Base-by-base conservation (phyloP, 2,329 filamentous ascomycete species). In the Cryphonectria radicalis region DNA sequence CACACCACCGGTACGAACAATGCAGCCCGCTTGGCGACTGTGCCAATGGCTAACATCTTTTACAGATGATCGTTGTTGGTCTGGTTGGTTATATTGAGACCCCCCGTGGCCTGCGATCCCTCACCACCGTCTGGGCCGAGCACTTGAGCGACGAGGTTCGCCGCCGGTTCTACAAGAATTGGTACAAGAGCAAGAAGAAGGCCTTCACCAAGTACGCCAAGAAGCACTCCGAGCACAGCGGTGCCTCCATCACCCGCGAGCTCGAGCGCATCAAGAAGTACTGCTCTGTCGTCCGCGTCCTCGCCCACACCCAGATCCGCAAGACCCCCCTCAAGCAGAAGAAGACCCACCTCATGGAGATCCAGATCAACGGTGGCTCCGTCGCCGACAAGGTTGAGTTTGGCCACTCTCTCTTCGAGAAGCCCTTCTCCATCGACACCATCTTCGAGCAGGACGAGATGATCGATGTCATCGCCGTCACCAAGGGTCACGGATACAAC, bases 101-200 rank as follows among this genome's bases (percentile, higher is more conserved):
- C 83, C 96, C 96, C 85, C 96, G 96, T 82, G 96, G 96, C 88
- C 94, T 99, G 82, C 95, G 96, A 85, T 99, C 96, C 78, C 94
- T 99, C 86, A 98, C 95, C 85, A 98, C 96, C 83, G 94, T 99
- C 84, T 99, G 96, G 96, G 96, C 96, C 82, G 96, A 98, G 91
- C 96, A 99, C 86, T 87, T 99, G 86, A 93, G 93, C 87, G 96
- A 99, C 86, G 96, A 98, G 89, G 84, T 99, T 86, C 97, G 97
- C 92, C 93, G 96, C 82, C 93, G 96, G 84, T 99, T 99, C 94
- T 99, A 99, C 93, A 98, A 98, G 94, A 99, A 99, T 93, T 99
- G 96, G 96, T 99, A 99, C 93, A 97, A 97, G 93, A 94, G 91
- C 91, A 99, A 99, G 95, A 98, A 98, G 94, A 99, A 99, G 95